Evolutionary conservation across 805 yeast genomes (phyloP), one percentile per base, ranked within the genome.

Genomic region (Dipodascus geniculatus): DNA sequence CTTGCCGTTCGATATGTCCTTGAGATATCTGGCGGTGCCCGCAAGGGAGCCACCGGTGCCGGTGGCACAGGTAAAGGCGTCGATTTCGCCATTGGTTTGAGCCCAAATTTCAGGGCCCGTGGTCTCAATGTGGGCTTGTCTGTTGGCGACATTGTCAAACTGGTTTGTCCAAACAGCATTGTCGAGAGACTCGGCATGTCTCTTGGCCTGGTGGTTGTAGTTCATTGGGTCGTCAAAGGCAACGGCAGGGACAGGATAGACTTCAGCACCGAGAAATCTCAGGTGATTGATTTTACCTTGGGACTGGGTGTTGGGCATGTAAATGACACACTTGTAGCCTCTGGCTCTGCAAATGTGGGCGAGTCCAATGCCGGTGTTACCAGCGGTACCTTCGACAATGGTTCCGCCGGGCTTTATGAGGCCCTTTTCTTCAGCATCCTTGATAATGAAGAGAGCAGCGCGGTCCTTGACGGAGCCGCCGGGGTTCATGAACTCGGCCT

Each of bases 11-110:
- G 87, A 79, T 48, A 81, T 78, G 2, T 77, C 78, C 69, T 89
- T 86, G 60, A 90, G 74, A 67, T 79, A 89, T 54, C 90, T 76
- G 2, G 96, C 81, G 42, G 80, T 76, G 50, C 97, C 97, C 1
- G 96, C 87, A 68, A 86, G 81, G 1, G 96, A 86, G 28, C 96
- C 96, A 44, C 96, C 96, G 1, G 96, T 87, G 44, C 96, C 96
- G 8, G 95, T 85, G 14, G 95, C 81, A 65, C 96, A 87, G 4
- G 95, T 86, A 74, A 87, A 88, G 0, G 85, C 96, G 62, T 84
- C 87, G 24, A 88, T 81, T 60, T 81, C 71, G 11, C 93, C 95
- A 55, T 82, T 70, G 58, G 88, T 74, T 65, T 88, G 96, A 9
- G 82, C 79, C 89, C 93, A 85, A 60, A 88, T 88, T 66, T 87